Evolutionary conservation across 148 eudicot species (phyloP), one percentile per base, ranked within the genome.

Genomic region (Polygonum aviculare): DNA sequence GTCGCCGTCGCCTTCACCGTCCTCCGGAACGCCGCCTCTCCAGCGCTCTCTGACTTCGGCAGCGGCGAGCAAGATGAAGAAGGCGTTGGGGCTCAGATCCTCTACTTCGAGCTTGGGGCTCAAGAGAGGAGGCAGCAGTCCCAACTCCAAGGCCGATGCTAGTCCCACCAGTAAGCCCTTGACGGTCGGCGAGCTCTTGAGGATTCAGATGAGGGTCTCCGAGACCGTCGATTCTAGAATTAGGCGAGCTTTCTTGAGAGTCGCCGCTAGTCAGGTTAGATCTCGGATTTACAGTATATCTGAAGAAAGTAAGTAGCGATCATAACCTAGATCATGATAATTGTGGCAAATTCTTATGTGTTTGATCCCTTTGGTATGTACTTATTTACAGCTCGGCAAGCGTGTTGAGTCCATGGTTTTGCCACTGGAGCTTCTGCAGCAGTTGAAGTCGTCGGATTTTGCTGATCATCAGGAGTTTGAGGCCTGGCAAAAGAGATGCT

Each of bases 401-500:
- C 88, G 87, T 81, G 79, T 88, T 18, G 99, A 95, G 72, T 83
- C 89, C 22, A 86, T 90, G 87, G 90, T 95, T 78, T 89, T 95
- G 41, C 99, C 99, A 41, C 86, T 95, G 41, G 99, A 95, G 88
- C 87, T 95, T 55, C 78, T 95, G 78, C 99, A 93, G 77, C 97
- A 95, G 81, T 85, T 93, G 84, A 93, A 95, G 81, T 82, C 89
- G 48, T 87, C 98, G 71, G 99, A 95, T 82, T 95, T 95, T 75
- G 80, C 86, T 69, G 85, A 91, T 81, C 96, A 88, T 75, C 85
- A 82, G 85, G 99, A 95, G 77, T 95, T 91, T 75, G 90, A 87
- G 52, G 77, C 87, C 55, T 95, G 99, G 97, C 98, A 93, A 83
- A 89, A 83, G 83, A 88, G 99, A 78, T 86, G 87, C 83, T 76